Evolutionary conservation across 331 rosid species (phyloP).

Genomic region (Saraca asoca): DNA sequence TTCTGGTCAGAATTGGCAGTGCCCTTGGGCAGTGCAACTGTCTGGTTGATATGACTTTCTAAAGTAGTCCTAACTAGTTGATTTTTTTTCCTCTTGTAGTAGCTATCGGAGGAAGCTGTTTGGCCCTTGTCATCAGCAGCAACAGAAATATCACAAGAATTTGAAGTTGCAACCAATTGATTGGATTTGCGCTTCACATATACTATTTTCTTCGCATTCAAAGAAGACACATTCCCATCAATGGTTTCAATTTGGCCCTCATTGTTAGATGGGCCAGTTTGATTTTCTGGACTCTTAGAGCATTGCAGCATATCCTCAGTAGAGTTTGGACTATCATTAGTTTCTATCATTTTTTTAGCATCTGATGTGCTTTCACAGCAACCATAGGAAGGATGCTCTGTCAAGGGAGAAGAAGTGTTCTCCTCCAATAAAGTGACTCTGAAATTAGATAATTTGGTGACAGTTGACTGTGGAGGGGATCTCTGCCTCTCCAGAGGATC

Average conservation of each 20-base stretch:
- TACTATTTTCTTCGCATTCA: slow-evolving; percentile 55
- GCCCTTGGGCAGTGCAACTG: slow-evolving; percentile 43
- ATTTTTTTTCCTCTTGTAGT: slow-evolving; percentile 85
- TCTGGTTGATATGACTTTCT: slow-evolving; percentile 53
- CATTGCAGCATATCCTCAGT: slow-evolving; percentile 44
- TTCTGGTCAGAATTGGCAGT: slow-evolving; percentile 48
- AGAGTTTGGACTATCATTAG: slow-evolving; percentile 41
- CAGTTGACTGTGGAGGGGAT: slow-evolving; percentile 44
- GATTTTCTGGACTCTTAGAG: slow-evolving; percentile 51
- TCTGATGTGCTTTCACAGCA: slow-evolving; percentile 44
- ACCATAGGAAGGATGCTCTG: slow-evolving; percentile 50
- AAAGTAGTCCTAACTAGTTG: slow-evolving; percentile 76
- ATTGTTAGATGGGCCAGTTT: slow-evolving; percentile 37
- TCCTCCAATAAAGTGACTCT: slow-evolving; percentile 37
- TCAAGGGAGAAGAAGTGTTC: slow-evolving; percentile 42
- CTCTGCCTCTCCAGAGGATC: slow-evolving; percentile 49
- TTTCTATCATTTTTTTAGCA: slow-evolving; percentile 42
- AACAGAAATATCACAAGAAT: slow-evolving; percentile 48
- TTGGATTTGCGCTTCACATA: slow-evolving; percentile 81
- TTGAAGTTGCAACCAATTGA: slow-evolving; percentile 84
- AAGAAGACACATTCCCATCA: slow-evolving; percentile 44
- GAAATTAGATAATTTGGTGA: slow-evolving; percentile 30
- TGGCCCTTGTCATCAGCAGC: slow-evolving; percentile 53
- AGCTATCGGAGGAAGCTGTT: slow-evolving; percentile 62
- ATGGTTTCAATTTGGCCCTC: slow-evolving; percentile 51